phyloP scores from a whole-genome alignment of 495 filamentous ascomycete genomes.

The Penicillium pulvis region DNA sequence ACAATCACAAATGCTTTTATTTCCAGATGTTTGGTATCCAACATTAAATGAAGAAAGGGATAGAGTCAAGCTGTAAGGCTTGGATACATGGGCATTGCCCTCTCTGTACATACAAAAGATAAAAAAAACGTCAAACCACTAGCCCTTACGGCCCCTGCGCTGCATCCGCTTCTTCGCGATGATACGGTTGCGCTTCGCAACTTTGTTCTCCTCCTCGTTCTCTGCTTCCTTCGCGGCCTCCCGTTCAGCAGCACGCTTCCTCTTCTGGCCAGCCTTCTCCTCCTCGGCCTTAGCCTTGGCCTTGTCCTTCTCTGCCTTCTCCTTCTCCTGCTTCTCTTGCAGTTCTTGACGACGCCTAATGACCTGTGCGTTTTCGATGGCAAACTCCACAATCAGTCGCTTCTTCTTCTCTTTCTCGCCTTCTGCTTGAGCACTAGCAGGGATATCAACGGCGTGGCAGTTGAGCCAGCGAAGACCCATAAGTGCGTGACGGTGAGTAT shows the following conservation, averaged over 20 bases:
- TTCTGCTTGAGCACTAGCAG: constrained; percentile 28
- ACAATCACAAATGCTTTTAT: constrained; percentile 14
- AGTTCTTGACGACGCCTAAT: constrained; percentile 73
- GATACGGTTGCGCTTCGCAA: constrained; percentile 63
- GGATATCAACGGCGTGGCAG: constrained; percentile 65
- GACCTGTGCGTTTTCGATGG: constrained; percentile 97
- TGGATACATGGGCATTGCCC: constrained; percentile 8
- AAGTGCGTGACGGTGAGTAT: constrained; percentile 86
- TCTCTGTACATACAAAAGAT: constrained; percentile 20
- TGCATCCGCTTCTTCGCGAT: constrained; percentile 68
- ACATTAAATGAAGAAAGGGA: constrained; percentile 1
- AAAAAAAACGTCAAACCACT: constrained; percentile 20
- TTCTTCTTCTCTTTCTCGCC: constrained; percentile 65
- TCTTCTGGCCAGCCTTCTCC: constrained; percentile 36
- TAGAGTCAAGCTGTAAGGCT: constrained; percentile 4
- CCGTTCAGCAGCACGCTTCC: constrained; percentile 40
- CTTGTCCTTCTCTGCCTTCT: constrained; percentile 22
- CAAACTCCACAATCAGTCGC: constrained; percentile 92
- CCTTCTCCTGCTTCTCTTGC: constrained; percentile 58
- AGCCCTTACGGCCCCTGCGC: constrained; percentile 53
- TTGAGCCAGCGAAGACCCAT: constrained; percentile 97
- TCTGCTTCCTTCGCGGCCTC: constrained; percentile 28
- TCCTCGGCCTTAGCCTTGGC: constrained; percentile 28
- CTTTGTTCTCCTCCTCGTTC: constrained; percentile 52
- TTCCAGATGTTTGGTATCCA: constrained; percentile 13